Conservation (phyloP, 2,329 filamentous ascomycete genomes). For the Stachybotrys echinatus region DNA sequence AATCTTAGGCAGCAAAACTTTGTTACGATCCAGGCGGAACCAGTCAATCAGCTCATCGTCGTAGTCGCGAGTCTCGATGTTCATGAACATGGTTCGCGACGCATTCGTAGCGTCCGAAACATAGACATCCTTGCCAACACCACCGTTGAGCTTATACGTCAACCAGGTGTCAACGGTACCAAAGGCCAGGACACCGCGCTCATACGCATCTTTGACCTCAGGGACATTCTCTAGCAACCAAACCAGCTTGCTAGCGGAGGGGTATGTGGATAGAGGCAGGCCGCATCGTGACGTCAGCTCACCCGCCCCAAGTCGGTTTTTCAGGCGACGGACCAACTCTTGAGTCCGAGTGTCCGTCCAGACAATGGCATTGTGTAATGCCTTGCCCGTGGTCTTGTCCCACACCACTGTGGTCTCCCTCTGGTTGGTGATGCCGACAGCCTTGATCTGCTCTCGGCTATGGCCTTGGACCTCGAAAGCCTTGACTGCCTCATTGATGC, state of each 20-base stretch:
- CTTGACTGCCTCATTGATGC: constrained; percentile 69
- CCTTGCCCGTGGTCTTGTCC: constrained; percentile 71
- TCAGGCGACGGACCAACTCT: constrained; percentile 67
- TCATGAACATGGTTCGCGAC: constrained; percentile 86
- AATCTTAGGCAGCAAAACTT: constrained; percentile 70
- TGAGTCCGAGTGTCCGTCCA: constrained; percentile 81
- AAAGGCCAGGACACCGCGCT: constrained; percentile 66
- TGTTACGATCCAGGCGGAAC: constrained; percentile 65
- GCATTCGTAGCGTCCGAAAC: constrained; percentile 80
- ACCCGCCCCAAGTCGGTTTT: constrained; percentile 59
- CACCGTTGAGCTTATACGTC: constrained; percentile 73
- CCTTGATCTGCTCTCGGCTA: constrained; percentile 61
- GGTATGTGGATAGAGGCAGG: constrained; percentile 76
- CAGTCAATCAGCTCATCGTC: constrained; percentile 68
- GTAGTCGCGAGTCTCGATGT: constrained; percentile 70
- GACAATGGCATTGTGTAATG: constrained; percentile 75
- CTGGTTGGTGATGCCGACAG: constrained; percentile 79
- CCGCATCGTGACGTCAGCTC: constrained; percentile 65
- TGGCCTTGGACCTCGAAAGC: constrained; percentile 65
- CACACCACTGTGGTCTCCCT: constrained; percentile 77
- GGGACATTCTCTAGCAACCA: constrained; percentile 70
- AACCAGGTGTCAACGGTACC: constrained; percentile 81
- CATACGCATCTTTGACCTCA: constrained; percentile 64
- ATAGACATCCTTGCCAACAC: constrained; percentile 56
- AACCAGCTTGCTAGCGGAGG: constrained; percentile 70